Percentiles rank a stretch among this genome's conserved stretches.
phyloP scores from a whole-genome alignment of 176 grass and related monocot genomes.

The Eragrostis nindensis region DNA sequence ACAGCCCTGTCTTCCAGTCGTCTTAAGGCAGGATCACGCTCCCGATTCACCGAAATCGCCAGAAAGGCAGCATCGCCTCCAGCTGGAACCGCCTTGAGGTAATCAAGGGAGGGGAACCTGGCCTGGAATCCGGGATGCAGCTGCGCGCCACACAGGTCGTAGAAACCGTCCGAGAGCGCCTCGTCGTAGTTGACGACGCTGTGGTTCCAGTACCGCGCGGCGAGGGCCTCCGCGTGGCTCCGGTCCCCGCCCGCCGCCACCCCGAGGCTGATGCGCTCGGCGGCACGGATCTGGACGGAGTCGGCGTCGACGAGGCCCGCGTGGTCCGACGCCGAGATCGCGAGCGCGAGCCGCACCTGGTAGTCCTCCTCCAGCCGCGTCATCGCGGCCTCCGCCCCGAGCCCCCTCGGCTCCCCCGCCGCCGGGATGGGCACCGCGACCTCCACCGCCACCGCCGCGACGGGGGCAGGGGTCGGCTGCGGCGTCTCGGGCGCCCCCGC shows the following conservation, averaged over 20 bases:
- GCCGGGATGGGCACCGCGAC: not conserved
- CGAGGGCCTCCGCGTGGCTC: conserved; percentile 66
- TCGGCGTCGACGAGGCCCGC: conserved; percentile 84
- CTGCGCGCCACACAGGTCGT: conserved; percentile 71
- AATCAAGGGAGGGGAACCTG: conserved; percentile 65
- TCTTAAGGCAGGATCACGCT: conserved; percentile 56
- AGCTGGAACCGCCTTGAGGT: conserved; percentile 48
- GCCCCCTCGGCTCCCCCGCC: conserved; percentile 1
- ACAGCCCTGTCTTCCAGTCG: conserved; percentile 62
- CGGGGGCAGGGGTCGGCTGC: not conserved
- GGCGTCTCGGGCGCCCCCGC: not conserved
- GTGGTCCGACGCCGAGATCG: conserved; percentile 82
- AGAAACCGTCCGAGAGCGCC: conserved; percentile 76
- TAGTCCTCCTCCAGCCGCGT: conserved; percentile 86
- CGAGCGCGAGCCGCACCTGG: conserved; percentile 89
- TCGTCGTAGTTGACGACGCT: conserved; percentile 93
- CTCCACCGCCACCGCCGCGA: not conserved
- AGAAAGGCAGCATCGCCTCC: conserved; percentile 42
- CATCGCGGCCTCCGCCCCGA: conserved; percentile 45
- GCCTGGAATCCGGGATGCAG: conserved; percentile 51
- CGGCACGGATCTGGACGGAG: conserved; percentile 92
- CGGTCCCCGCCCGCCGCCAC: conserved; percentile 31
- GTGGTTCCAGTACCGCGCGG: conserved; percentile 84
- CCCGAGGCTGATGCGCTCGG: conserved; percentile 93
- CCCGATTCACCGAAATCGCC: conserved; percentile 64